Conservation (phyloP, 2,329 filamentous ascomycete species). For the Pochonia chlamydosporia region DNA sequence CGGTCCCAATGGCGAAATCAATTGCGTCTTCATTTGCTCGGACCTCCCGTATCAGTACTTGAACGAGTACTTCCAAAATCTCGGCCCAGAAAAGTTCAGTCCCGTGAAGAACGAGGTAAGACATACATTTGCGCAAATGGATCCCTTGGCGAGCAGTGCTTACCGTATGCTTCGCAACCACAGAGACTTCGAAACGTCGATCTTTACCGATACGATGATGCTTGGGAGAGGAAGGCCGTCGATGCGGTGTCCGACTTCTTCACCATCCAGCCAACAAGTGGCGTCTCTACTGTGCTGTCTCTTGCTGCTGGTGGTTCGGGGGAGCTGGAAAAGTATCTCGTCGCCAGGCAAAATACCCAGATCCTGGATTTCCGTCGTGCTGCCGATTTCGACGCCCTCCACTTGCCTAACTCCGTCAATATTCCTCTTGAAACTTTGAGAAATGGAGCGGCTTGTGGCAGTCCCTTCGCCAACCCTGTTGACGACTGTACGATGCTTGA, state of each 20-base stretch:
- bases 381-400: slow-evolving; percentile 35
- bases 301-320: slow-evolving; percentile 11
- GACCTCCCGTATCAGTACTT: slow-evolving; percentile 59
- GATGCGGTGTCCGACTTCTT: slow-evolving; percentile 32
- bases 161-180: neutral
- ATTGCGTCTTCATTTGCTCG: slow-evolving; percentile 56
- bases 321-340: slow-evolving; percentile 20
- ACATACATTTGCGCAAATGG: no score
- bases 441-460: slow-evolving; percentile 19
- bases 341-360: slow-evolving; percentile 23
- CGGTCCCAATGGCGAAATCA: slow-evolving; percentile 38
- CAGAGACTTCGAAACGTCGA: slow-evolving; percentile 44
- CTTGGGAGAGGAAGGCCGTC: slow-evolving; percentile 42
- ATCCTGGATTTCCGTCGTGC: slow-evolving; percentile 38
- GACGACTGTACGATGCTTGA: slow-evolving; percentile 38
- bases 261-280: slow-evolving; percentile 17
- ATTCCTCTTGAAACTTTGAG: slow-evolving; percentile 34
- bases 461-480: slow-evolving; percentile 36
- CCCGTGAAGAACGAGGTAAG: slow-evolving; percentile 37
- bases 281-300: slow-evolving; percentile 18
- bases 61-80: slow-evolving; percentile 51
- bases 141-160: fast-evolving
- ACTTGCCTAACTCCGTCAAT: slow-evolving; percentile 40
- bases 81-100: slow-evolving; percentile 41
- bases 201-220: slow-evolving; percentile 48